Evolutionary conservation across 495 filamentous ascomycete genomes (phyloP).

Genomic region (Neurospora intermedia): DNA sequence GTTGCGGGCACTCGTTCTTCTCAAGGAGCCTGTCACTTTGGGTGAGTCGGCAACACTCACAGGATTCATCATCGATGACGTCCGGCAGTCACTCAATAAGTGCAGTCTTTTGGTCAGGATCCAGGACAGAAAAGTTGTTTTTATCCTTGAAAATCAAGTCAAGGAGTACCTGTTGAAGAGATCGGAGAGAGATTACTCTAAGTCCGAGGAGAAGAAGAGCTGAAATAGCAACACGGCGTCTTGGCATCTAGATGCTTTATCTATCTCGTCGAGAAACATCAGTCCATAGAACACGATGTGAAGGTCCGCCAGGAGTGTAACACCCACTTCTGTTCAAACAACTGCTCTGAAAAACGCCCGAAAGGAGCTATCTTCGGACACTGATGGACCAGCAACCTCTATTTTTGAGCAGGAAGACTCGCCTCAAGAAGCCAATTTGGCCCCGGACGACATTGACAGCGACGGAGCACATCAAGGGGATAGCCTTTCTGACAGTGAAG

Average conservation of each 20-base stretch:
- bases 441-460: no score
- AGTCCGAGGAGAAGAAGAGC: background rate
- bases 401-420: no score
- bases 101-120: constrained; percentile 24
- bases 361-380: no score
- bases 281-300: no score
- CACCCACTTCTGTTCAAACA: no score
- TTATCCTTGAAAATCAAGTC: background rate
- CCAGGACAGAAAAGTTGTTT: background rate
- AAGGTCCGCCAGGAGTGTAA: no score
- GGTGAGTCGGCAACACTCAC: constrained; percentile 20
- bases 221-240: constrained; percentile 29
- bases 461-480: no score
- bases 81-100: constrained; percentile 15
- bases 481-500: no score
- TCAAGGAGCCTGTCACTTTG: constrained; percentile 23
- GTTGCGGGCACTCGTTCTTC: constrained; percentile 22
- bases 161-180: background rate
- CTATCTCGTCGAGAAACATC: constrained; percentile 6
- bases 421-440: no score
- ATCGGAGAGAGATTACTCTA: no score
- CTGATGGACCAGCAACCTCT: no score
- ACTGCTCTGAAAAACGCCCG: no score
- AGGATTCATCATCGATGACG: constrained; percentile 14
- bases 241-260: constrained; percentile 22